Evolutionary conservation across 2,329 filamentous ascomycete genomes (phyloP).

Genomic region (Hortaea werneckii): DNA sequence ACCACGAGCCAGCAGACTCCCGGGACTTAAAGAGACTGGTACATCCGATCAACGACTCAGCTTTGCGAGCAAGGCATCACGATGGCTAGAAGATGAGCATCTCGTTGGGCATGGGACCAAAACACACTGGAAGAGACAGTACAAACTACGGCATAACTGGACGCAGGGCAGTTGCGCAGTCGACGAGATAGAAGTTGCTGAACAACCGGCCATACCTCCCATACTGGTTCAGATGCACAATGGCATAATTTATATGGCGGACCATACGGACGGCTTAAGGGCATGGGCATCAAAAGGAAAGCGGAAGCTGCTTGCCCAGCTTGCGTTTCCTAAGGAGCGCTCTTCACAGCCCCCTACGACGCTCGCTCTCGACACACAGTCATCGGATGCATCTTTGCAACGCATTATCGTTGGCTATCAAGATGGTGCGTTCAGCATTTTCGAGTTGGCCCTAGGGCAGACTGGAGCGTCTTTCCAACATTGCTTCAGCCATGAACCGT

Average conservation of each 20-base stretch:
- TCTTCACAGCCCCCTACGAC: conserved; percentile 42
- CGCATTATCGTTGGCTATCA: conserved; percentile 57
- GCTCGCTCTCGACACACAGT: conserved; percentile 50
- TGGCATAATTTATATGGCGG: conserved; percentile 68
- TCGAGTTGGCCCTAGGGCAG: conserved; percentile 42
- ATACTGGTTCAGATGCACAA: conserved; percentile 68
- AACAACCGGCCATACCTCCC: conserved; percentile 43
- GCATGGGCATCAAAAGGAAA: conserved; percentile 61
- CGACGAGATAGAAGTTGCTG: conserved; percentile 59
- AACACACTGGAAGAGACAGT: conserved; percentile 80
- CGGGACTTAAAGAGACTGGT: conserved; percentile 47
- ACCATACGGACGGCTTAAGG: conserved; percentile 57
- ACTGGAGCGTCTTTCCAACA: conserved; percentile 34
- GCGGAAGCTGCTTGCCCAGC: conserved; percentile 49
- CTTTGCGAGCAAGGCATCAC: conserved; percentile 47
- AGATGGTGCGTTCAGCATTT: conserved; percentile 63
- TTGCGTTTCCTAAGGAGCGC: conserved; percentile 6
- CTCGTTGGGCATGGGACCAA: conserved; percentile 40
- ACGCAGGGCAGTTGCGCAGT: conserved; percentile 69
- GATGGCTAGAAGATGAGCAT: conserved; percentile 53
- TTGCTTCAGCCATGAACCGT: conserved; percentile 51
- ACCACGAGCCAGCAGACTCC: conserved; percentile 66
- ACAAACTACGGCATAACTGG: conserved; percentile 87
- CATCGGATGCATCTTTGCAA: conserved; percentile 15
- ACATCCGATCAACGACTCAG: conserved; percentile 29